Evolutionary conservation across 345 rosid species (phyloP), one percentile per base, ranked within the genome.

Genomic region (Zanthoxylum bungeanum): DNA sequence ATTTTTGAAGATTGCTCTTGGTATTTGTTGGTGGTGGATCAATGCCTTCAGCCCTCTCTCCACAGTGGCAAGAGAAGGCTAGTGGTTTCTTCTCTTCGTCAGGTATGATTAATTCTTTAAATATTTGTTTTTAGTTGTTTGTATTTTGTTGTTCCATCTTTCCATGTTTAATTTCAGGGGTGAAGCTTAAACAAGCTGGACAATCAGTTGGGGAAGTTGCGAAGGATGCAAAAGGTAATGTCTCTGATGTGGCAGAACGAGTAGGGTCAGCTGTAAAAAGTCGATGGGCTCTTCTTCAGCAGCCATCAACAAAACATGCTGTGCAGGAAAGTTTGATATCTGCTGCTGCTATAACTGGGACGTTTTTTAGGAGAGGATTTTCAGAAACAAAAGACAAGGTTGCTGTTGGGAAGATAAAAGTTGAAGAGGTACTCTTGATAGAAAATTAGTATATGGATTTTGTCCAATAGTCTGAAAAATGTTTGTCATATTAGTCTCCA

Each of bases 151-250:
- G 14, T 27, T 68, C n/a, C n/a, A n/a, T n/a, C n/a, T n/a, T 68
- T 60, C 31, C 53, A 51, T 53, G 69, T 69, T 66, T 66, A 71
- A 16, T 60, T 76, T 73, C 80, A 94, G 98, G 97, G 67, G 83
- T 79, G 69, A 94, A 88, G 85, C 80, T 94, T 47, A 92, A 83
- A 81, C 91, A 90, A 84, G 98, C 95, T 6, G 73, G 98, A 42
- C 89, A 87, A 77, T 78, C 92, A 6, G 87, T 93, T 2, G 97
- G 88, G 16, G 97, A 85, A 79, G 97, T 87, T 7, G 97, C 97
- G 10, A 93, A 90, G 73, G 98, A 93, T 80, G 92, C 98, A 3
- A 94, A 92, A 85, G 97, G 89, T 33, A 92, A 94, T 73, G 98
- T 85, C 4, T 7, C 89, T 58, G 97, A 89, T 73, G 97, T 73